Percentiles rank a stretch among this genome's conserved stretches.
Evolutionary conservation across 768 basidiomycete species (phyloP).

Genomic region (Leccinellum luteum): DNA sequence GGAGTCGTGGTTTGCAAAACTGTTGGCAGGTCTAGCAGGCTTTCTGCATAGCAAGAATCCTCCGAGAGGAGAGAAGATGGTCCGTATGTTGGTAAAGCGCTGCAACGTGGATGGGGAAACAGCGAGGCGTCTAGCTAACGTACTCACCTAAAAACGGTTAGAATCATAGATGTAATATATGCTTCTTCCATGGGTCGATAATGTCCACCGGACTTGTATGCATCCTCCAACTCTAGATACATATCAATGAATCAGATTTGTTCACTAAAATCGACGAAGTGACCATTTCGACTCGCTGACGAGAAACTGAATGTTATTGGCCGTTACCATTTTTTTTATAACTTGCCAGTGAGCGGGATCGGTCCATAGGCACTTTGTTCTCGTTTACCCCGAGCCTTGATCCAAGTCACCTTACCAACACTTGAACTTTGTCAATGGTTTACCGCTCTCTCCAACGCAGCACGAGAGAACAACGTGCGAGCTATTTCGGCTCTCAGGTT

Average conservation of each 20-base stretch:
- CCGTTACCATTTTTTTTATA: no score
- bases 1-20: conserved; percentile 25
- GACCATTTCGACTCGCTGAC: no score
- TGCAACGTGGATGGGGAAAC: conserved; percentile 30
- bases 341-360: no score
- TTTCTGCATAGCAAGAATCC: conserved; percentile 22
- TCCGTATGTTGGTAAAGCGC: conserved; percentile 23
- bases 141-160: conserved; percentile 3
- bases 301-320: no score
- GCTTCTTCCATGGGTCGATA: neutral
- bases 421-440: neutral
- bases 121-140: conserved; percentile 18
- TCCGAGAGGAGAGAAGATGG: conserved; percentile 26
- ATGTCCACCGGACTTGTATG: neutral
- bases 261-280: neutral
- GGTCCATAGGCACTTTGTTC: no score
- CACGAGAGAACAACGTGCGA: neutral
- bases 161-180: neutral
- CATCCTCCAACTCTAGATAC: neutral
- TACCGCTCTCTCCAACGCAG: neutral
- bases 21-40: conserved; percentile 21
- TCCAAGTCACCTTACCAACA: neutral
- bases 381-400: neutral
- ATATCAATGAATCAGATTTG: neutral
- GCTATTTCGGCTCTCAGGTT: conserved; percentile 21